Conservation (phyloP, 192 early-diverging fungal species). For the Gigaspora rosea region DNA sequence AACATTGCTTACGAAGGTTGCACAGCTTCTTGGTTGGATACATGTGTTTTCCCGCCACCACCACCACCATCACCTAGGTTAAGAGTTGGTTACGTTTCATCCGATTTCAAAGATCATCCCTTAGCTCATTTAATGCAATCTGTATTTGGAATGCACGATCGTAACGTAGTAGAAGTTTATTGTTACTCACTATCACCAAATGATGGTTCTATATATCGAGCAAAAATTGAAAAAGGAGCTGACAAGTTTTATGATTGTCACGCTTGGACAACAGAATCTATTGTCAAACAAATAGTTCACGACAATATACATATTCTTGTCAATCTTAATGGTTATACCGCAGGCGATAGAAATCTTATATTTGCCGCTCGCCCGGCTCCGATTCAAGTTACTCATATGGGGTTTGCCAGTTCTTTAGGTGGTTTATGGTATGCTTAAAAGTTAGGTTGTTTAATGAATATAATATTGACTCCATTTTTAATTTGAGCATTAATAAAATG, state of each 20-base stretch:
- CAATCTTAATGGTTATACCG: constrained; percentile 97
- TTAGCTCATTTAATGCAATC: constrained; percentile 93
- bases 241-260: constrained; percentile 83
- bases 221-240: constrained; percentile 75
- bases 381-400: constrained; percentile 90
- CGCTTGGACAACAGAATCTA: constrained; percentile 67
- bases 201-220: constrained; percentile 77
- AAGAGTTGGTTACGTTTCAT: constrained; percentile 86
- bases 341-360: constrained; percentile 90
- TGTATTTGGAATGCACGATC: constrained; percentile 91
- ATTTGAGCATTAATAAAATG: no score
- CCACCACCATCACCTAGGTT: constrained; percentile 66
- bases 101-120: constrained; percentile 94
- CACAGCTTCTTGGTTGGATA: constrained; percentile 59
- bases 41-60: constrained; percentile 64
- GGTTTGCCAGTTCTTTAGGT: constrained; percentile 91
- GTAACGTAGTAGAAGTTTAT: constrained; percentile 65
- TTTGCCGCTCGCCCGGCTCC: constrained; percentile 91
- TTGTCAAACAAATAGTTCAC: constrained; percentile 70
- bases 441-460: no score
- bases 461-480: no score
- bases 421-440: constrained; percentile 53
- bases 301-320: constrained; percentile 89
- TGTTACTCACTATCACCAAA: constrained; percentile 84
- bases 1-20: constrained; percentile 76